A percentile compares a stretch with the other conserved stretches of the same genome.
Evolutionary conservation across 2,329 filamentous ascomycete species (phyloP).

Genomic region (Lachnum nothofagi): DNA sequence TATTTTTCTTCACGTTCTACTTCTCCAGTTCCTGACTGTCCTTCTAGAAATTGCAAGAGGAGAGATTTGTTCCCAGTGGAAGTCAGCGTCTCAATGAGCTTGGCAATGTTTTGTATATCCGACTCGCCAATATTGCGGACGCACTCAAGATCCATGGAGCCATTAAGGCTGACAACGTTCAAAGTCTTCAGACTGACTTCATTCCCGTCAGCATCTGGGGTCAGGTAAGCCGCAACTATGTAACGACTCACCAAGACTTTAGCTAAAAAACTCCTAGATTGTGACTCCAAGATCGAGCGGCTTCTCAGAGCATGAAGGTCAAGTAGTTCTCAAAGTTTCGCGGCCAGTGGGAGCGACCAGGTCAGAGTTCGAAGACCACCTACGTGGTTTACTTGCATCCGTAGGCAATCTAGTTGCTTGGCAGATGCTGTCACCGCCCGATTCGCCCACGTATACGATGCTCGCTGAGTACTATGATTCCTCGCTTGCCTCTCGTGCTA

Average conservation of each 20-base stretch:
- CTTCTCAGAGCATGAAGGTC: slow-evolving; percentile 45
- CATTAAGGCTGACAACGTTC: slow-evolving; percentile 18
- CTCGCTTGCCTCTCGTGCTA: slow-evolving; percentile 39
- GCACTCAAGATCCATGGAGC: slow-evolving; percentile 21
- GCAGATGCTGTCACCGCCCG: slow-evolving; percentile 35
- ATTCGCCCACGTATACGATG: slow-evolving; percentile 26
- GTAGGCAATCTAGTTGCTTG: slow-evolving; percentile 52
- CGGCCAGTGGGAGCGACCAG: slow-evolving; percentile 25
- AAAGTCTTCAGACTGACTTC: slow-evolving; percentile 24
- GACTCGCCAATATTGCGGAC: slow-evolving; percentile 24
- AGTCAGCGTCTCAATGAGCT: slow-evolving; percentile 8
- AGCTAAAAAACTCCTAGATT: slow-evolving; percentile 22
- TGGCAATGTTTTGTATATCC: slow-evolving; percentile 20
- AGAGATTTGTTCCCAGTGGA: slow-evolving; percentile 1
- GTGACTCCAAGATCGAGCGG: slow-evolving; percentile 22
- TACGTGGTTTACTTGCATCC: slow-evolving; percentile 39
- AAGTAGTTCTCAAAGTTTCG: slow-evolving; percentile 48
- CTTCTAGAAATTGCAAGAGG: slow-evolving; percentile 15
- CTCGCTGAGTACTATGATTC: slow-evolving; percentile 51
- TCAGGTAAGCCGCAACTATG: slow-evolving; percentile 13
- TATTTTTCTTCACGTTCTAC: not conserved
- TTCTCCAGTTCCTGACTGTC: slow-evolving; percentile 4
- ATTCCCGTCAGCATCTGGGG: slow-evolving; percentile 19
- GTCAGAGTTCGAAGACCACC: slow-evolving; percentile 36
- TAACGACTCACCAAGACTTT: slow-evolving; percentile 26